Evolutionary conservation across 441 rosid genomes (phyloP).

Genomic region (Isatis lusitanica): DNA sequence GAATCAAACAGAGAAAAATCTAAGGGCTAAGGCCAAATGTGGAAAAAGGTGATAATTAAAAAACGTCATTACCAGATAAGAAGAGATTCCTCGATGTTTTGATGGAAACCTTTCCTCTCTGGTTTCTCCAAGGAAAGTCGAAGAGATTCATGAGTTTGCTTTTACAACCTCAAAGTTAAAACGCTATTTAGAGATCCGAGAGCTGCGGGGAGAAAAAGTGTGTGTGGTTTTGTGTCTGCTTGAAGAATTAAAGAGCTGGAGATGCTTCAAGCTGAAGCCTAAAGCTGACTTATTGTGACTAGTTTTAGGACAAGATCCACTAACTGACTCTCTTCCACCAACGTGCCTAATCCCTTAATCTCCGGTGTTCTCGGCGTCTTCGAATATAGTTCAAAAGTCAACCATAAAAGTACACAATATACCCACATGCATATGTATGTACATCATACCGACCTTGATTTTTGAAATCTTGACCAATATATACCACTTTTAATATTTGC

Average conservation of each 20-base stretch:
- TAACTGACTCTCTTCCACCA: background rate
- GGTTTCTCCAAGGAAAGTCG: constrained; percentile 18
- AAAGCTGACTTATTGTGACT: constrained; percentile 22
- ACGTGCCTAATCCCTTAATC: constrained; percentile 33
- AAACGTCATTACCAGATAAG: constrained; percentile 22
- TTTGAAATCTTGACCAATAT: background rate
- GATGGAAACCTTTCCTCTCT: constrained; percentile 30
- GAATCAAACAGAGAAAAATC: constrained; percentile 6
- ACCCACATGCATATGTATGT: background rate
- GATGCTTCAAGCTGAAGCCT: constrained; percentile 27
- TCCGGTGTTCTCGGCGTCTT: background rate
- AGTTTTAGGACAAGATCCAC: constrained; percentile 32
- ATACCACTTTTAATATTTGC: background rate
- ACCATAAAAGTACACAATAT: background rate
- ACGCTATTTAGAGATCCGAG: constrained; percentile 36
- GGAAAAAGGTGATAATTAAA: background rate
- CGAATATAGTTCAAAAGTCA: constrained; percentile 14
- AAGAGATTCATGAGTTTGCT: constrained; percentile 31
- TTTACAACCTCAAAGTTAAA: constrained; percentile 4
- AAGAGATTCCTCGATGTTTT: constrained; percentile 22
- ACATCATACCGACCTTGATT: background rate
- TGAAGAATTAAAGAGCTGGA: constrained; percentile 30
- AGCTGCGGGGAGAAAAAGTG: constrained; percentile 27
- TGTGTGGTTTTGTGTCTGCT: constrained; percentile 18
- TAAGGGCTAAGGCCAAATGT: background rate